Conservation (phyloP, 2,329 filamentous ascomycete genomes). For the Diplodia mutila region DNA sequence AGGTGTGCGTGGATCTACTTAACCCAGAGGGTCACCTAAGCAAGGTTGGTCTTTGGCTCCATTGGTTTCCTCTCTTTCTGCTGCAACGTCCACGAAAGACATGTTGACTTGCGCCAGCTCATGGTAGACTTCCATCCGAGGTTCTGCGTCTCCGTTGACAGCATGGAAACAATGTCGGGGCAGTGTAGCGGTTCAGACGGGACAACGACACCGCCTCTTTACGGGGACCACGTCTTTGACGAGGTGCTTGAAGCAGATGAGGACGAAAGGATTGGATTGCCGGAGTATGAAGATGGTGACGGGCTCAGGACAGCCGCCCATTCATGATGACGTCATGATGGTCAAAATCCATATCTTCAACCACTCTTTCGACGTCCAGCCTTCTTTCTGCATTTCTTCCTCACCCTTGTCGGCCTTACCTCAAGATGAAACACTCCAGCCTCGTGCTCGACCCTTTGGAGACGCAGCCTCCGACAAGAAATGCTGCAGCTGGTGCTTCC, state of each 20-base stretch:
- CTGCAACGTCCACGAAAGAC: too few species aligned
- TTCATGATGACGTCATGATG: too few species aligned
- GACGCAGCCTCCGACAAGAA: too few species aligned
- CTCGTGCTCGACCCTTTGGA: not conserved
- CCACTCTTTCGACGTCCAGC: too few species aligned
- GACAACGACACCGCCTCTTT: not conserved
- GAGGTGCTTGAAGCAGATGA: not conserved
- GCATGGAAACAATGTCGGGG: too few species aligned
- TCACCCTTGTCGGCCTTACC: too few species aligned
- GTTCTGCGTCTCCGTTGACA: not conserved
- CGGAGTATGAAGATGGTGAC: too few species aligned
- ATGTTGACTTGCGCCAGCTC: not conserved
- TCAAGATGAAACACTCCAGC: not conserved
- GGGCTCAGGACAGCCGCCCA: too few species aligned
- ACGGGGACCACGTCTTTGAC: not conserved
- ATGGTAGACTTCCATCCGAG: not conserved
- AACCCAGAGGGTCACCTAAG: not conserved
- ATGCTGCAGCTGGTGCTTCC: not conserved
- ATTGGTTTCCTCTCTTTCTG: not conserved
- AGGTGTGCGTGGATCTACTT: not conserved
- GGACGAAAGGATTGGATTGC: not conserved
- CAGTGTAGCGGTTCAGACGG: not conserved
- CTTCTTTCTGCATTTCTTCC: too few species aligned
- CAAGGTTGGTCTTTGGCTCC: not conserved
- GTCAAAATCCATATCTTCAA: too few species aligned